Percentiles rank a stretch among this genome's conserved stretches.
phyloP scores from a whole-genome alignment of 441 rosid genomes.

The Euphorbia corollata region DNA sequence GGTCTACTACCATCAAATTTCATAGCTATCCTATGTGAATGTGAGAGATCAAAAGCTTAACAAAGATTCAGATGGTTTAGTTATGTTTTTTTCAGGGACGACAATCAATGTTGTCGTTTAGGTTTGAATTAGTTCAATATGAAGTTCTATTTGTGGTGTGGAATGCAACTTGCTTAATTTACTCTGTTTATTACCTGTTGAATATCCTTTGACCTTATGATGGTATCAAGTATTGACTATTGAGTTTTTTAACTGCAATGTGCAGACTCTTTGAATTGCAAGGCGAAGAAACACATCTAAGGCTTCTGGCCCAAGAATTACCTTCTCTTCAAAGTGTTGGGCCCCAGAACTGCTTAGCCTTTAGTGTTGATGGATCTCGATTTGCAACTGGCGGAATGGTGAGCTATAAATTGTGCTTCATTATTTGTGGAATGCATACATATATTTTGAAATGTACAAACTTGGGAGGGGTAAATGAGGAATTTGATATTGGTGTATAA shows the following conservation, averaged over 20 bases:
- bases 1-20: background rate
- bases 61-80: background rate
- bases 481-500: constrained; percentile 9
- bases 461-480: background rate
- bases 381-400: constrained; percentile 85
- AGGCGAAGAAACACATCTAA: constrained; percentile 37
- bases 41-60: background rate
- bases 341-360: constrained; percentile 69
- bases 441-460: no score
- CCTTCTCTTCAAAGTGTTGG: constrained; percentile 60
- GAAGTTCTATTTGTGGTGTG: background rate
- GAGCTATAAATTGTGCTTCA: constrained; percentile 26
- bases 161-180: background rate
- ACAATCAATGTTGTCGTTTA: no score
- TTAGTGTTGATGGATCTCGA: constrained; percentile 87
- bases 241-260: background rate
- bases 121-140: background rate
- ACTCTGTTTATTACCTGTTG: background rate
- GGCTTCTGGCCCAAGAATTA: constrained; percentile 49
- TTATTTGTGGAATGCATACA: background rate
- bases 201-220: background rate
- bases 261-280: constrained; percentile 70
- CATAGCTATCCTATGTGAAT: background rate
- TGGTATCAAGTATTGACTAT: background rate
- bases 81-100: background rate